These are phyloP conservation scores for Ophioceras dolichostomum DNA, from an alignment of 2,329 filamentous ascomycete species.

Conservation along the genomic window DNA sequence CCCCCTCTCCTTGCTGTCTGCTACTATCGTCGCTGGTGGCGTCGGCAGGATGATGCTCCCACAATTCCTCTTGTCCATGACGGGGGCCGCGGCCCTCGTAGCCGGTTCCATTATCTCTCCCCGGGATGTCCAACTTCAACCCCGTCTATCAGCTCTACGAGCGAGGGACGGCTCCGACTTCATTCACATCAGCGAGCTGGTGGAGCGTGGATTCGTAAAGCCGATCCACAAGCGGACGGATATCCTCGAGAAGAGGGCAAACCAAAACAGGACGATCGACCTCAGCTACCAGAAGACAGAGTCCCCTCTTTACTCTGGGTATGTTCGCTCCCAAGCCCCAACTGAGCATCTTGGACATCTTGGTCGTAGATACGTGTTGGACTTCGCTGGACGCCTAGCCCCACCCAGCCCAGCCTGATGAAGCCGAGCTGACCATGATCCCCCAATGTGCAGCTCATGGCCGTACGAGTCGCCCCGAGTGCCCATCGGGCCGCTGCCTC, in stretches of 20 bases:
- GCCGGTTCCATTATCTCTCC: background rate
- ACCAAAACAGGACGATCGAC: conserved; percentile 1
- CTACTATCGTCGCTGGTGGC: no score
- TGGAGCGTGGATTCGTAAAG: no score
- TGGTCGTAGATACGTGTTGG: no score
- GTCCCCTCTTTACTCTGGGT: background rate
- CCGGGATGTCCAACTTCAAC: background rate
- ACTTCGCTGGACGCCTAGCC: no score
- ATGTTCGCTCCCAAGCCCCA: background rate
- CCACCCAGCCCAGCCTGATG: no score
- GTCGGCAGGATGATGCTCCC: conserved; percentile 1
- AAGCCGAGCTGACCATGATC: background rate
- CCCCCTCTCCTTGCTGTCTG: no score
- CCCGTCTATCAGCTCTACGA: background rate
- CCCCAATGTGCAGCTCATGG: conserved; percentile 1
- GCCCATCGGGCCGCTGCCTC: conserved; percentile 3
- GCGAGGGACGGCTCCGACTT: no score
- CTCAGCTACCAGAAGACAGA: conserved; percentile 1
- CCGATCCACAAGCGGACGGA: conserved; percentile 2
- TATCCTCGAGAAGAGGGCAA: background rate
- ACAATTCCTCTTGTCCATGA: background rate
- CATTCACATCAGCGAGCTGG: conserved; percentile 1
- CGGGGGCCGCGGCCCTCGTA: background rate
- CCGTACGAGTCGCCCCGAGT: background rate
- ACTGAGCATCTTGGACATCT: no score